These are phyloP conservation scores for Barnettozyma hawaiiensis DNA, from an alignment of 1,139 yeast genomes.

Conservation along the genomic window DNA sequence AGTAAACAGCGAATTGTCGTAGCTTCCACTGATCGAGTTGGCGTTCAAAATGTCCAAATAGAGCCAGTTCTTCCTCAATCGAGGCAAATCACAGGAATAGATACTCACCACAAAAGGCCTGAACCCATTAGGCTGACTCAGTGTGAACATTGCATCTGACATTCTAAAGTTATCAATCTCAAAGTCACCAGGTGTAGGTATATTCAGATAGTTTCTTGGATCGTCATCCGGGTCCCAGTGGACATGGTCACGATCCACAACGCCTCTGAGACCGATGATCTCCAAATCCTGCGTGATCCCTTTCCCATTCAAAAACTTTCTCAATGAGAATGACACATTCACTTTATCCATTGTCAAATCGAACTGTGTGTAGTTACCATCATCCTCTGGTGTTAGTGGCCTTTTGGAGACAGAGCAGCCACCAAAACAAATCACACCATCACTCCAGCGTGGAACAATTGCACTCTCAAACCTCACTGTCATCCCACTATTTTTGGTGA, in stretches of 20 bases:
- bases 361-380: slow-evolving; percentile 93
- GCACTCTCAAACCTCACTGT: slow-evolving; percentile 91
- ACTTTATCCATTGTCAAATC: slow-evolving; percentile 87
- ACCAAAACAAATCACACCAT: slow-evolving; percentile 76
- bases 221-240: slow-evolving; percentile 78
- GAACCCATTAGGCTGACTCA: slow-evolving; percentile 75
- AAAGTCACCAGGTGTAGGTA: slow-evolving; percentile 82
- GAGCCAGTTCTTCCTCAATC: slow-evolving; percentile 86
- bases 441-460: slow-evolving; percentile 91
- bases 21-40: slow-evolving; percentile 80
- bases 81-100: slow-evolving; percentile 75
- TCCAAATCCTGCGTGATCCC: slow-evolving; percentile 84
- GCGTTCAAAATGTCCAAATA: slow-evolving; percentile 84
- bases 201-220: slow-evolving; percentile 72
- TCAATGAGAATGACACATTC: slow-evolving; percentile 70
- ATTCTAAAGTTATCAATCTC: slow-evolving; percentile 77
- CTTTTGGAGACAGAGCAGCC: slow-evolving; percentile 84
- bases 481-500: slow-evolving; percentile 81
- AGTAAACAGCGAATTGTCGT: slow-evolving; percentile 89
- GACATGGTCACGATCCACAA: slow-evolving; percentile 85
- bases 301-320: slow-evolving; percentile 84
- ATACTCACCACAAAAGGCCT: slow-evolving; percentile 83
- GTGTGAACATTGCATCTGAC: slow-evolving; percentile 78
- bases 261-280: slow-evolving; percentile 82
- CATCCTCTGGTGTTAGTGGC: slow-evolving; percentile 57